Evolutionary conservation across 129 eudicot genomes (phyloP).

Genomic region (Silybum marianum): DNA sequence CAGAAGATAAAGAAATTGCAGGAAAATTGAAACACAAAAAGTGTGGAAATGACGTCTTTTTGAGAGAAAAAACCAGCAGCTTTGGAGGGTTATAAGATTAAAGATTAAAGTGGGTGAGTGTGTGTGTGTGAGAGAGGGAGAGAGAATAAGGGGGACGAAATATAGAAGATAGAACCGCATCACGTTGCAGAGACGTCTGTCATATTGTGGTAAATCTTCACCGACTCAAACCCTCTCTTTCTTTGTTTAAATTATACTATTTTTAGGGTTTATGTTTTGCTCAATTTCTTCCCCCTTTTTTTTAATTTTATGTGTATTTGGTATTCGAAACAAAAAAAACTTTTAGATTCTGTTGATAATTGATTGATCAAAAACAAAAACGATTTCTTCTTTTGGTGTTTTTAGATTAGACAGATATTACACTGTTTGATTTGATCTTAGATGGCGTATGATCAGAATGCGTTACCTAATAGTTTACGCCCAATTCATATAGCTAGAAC

Average conservation of each 20-base stretch:
- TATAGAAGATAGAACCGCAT: background rate
- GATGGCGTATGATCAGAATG: constrained; percentile 90
- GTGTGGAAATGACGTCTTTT: constrained; percentile 27
- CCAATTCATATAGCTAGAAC: constrained; percentile 64
- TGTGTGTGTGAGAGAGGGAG: constrained; percentile 14
- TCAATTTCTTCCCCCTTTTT: background rate
- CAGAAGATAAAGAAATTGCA: background rate
- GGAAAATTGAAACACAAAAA: constrained; percentile 22
- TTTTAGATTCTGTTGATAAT: background rate
- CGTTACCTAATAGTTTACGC: constrained; percentile 63
- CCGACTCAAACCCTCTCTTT: constrained; percentile 20
- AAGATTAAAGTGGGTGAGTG: constrained; percentile 11
- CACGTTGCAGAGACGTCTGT: constrained; percentile 30
- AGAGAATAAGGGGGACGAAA: background rate
- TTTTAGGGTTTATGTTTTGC: constrained; percentile 33
- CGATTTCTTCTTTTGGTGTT: background rate
- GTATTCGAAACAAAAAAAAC: constrained; percentile 1
- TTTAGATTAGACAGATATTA: background rate
- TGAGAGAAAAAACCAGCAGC: constrained; percentile 9
- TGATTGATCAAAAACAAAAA: background rate
- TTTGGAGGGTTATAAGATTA: background rate
- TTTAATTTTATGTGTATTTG: background rate
- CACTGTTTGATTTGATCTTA: constrained; percentile 29
- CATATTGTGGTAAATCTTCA: constrained; percentile 33
- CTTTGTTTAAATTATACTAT: background rate